Evolutionary conservation across 176 grass and related monocot species (phyloP).

Genomic region (Metroxylon sagu): DNA sequence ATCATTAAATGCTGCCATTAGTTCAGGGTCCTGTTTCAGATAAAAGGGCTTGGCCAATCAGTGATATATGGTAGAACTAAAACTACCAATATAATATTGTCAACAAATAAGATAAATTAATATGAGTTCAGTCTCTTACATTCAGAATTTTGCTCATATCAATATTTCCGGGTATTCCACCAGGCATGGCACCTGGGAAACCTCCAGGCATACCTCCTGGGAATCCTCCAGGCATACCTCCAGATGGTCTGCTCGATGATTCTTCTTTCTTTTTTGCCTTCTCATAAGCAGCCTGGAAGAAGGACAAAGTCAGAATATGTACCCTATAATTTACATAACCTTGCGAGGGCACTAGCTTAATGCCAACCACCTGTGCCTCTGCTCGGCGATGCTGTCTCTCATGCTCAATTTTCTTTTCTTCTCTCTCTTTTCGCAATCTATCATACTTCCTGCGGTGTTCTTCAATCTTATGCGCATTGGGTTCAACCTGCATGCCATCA

Average conservation of each 20-base stretch:
- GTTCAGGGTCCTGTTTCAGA: conserved; percentile 59
- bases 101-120: neutral
- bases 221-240: conserved; percentile 29
- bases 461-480: conserved; percentile 92
- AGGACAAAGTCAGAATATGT: neutral
- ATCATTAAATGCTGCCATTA: conserved; percentile 80
- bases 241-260: conserved; percentile 52
- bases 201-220: conserved; percentile 27
- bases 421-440: conserved; percentile 67
- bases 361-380: conserved; percentile 62
- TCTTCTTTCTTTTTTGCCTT: conserved; percentile 82
- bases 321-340: neutral
- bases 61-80: too few species aligned
- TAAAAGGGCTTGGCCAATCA: neutral
- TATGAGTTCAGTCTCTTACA: conserved; percentile 33
- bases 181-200: conserved; percentile 52
- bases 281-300: conserved; percentile 78
- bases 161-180: conserved; percentile 50
- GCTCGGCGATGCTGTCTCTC: conserved; percentile 56
- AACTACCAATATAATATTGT: neutral
- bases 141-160: conserved; percentile 90
- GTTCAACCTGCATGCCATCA: conserved; percentile 57
- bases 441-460: conserved; percentile 94
- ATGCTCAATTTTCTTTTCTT: conserved; percentile 74
- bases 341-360: neutral